A percentile compares a stretch with the other conserved stretches of the same genome.
These are phyloP conservation scores for Kwoniella shivajii DNA, from an alignment of 1,284 basidiomycete genomes.

Conservation along the genomic window DNA sequence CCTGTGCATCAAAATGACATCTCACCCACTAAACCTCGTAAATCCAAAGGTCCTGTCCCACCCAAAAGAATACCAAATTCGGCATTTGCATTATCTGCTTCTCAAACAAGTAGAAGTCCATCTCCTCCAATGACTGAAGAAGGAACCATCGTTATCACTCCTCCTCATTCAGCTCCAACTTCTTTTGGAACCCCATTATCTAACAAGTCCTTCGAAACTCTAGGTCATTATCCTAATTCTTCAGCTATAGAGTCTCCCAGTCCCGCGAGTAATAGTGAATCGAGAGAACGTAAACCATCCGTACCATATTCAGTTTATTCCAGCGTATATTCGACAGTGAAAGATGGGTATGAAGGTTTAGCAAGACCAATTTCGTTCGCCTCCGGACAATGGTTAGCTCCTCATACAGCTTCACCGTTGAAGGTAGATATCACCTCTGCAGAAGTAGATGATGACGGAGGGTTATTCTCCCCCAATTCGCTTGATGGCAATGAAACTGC, in stretches of 20 bases:
- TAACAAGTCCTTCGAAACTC: constrained; percentile 18
- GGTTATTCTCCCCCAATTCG: background rate
- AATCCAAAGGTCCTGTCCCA: constrained; percentile 9
- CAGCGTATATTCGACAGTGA: background rate
- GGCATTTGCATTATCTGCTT: background rate
- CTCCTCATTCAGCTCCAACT: background rate
- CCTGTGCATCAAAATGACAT: background rate
- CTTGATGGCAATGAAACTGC: background rate
- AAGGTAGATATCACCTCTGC: background rate
- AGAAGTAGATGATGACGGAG: background rate
- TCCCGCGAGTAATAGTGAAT: background rate
- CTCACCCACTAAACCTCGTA: background rate
- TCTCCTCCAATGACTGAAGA: background rate
- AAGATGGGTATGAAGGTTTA: background rate
- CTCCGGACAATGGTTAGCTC: constrained; percentile 3
- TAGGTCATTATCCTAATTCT: constrained; percentile 16
- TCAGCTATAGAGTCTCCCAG: background rate
- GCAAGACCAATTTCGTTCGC: constrained; percentile 4
- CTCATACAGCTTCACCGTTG: background rate
- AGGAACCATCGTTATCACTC: constrained; percentile 7
- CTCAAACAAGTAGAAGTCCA: background rate
- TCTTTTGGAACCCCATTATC: constrained; percentile 6
- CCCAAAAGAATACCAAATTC: constrained; percentile 1
- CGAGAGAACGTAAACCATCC: constrained; percentile 14
- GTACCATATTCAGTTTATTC: constrained; percentile 16